Evolutionary conservation across 495 filamentous ascomycete species (phyloP), one percentile per base, ranked within the genome.

Genomic region (Cenococcum geophilum): DNA sequence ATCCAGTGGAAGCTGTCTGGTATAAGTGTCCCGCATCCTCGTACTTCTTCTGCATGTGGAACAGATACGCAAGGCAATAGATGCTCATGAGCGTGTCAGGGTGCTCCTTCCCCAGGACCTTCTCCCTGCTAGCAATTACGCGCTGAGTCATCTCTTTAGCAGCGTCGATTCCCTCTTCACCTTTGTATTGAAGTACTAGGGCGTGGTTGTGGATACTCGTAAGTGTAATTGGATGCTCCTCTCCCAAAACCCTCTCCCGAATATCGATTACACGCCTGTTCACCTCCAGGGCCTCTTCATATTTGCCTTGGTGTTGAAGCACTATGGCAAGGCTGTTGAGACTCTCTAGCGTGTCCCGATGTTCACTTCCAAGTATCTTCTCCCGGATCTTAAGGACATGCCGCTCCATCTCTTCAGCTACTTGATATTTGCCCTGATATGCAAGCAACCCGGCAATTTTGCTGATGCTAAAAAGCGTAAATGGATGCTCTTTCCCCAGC

Each of bases 211-310:
- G 1, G 4, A 55, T 35, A 25, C 53, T 36, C 12, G 53, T n/a
- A 10, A 55, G 53, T 11, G 53, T 55, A n/a, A 5, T n/a, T 55
- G 53, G 27, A 42, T 55, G 53, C 23, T 55, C 53, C 18, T 55
- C 53, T 25, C 53, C 25, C 5, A 55, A 21, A 4, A 55, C 9
- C 53, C 16, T 55, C 53, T 35, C 16, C 14, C 16, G 25, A 14
- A 25, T 36, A 3, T 8, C 53, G 11, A 55, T 36, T 21, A 36
- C 53, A 14, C 34, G 6, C 9, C 9, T 27, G 6, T 6, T 14
- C 53, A 55, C 20, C 6, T 55, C 21, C 34, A 65, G 61, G 12
- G 67, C 67, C 62, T 70, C 58, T 49, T 58, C 59, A 16, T 18
- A 59, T 32, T 58, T 57, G 18, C 61, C 67, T 51, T 64, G 57